Evolutionary conservation across 2,329 filamentous ascomycete species (phyloP).

Genomic region (Stylonectria norvegica): DNA sequence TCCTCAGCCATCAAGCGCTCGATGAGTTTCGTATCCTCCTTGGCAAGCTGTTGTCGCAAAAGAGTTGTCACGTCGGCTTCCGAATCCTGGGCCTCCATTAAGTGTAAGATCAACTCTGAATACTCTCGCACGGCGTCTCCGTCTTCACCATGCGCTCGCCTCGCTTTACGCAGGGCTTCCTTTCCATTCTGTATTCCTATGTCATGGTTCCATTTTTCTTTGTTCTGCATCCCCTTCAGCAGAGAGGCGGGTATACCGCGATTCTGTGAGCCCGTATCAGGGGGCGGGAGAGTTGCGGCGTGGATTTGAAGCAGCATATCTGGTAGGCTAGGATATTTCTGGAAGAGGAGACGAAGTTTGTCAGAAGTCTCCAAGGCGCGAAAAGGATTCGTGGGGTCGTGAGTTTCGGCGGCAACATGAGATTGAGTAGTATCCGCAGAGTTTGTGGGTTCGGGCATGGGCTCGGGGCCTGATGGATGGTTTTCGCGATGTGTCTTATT

Average conservation of each 20-base stretch:
- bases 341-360: conserved; percentile 50
- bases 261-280: conserved; percentile 21
- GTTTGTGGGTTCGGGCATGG: conserved; percentile 15
- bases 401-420: conserved; percentile 1
- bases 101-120: conserved; percentile 51
- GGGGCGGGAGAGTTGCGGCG: conserved; percentile 47
- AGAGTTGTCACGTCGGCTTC: conserved; percentile 33
- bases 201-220: conserved; percentile 54
- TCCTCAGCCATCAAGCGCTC: conserved; percentile 47
- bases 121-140: conserved; percentile 61
- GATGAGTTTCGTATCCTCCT: conserved; percentile 49
- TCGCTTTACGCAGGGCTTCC: conserved; percentile 49
- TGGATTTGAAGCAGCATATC: conserved; percentile 48
- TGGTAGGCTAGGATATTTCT: conserved; percentile 49
- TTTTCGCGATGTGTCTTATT: conserved; percentile 50
- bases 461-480: conserved; percentile 41
- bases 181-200: conserved; percentile 56
- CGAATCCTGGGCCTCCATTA: conserved; percentile 38
- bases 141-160: conserved; percentile 48
- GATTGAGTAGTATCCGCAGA: conserved; percentile 4
- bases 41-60: conserved; percentile 43
- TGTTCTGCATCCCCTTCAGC: conserved; percentile 34
- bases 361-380: conserved; percentile 48
- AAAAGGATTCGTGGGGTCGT: conserved; percentile 44
- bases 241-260: conserved; percentile 32